Conservation (phyloP, 768 basidiomycete genomes). For the Leucocoprinus leucothites region DNA sequence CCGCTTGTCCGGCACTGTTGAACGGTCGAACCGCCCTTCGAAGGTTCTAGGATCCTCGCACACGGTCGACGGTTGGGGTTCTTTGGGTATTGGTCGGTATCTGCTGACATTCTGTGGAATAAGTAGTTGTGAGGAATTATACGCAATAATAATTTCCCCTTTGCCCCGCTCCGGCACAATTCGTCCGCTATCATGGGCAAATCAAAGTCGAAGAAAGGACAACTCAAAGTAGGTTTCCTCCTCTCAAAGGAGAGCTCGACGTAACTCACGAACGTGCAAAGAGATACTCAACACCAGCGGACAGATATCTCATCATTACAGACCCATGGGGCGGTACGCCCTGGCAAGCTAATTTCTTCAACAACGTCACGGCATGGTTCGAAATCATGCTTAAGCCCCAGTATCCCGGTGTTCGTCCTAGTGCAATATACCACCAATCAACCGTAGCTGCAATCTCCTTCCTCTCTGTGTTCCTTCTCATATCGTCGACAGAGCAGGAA, state of each 20-base stretch:
- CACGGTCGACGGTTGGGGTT: too few species aligned
- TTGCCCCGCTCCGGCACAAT: too few species aligned
- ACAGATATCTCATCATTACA: constrained; percentile 22
- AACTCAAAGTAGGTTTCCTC: constrained; percentile 4
- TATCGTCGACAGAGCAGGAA: constrained; percentile 20
- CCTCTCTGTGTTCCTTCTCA: not conserved
- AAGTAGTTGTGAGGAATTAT: too few species aligned
- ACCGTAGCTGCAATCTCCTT: constrained; percentile 21
- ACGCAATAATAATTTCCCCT: too few species aligned
- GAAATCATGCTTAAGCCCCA: constrained; percentile 30
- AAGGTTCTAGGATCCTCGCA: too few species aligned
- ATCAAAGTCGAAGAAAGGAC: constrained; percentile 11
- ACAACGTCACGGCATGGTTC: constrained; percentile 32
- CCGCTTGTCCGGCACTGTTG: too few species aligned
- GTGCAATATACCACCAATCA: constrained; percentile 27
- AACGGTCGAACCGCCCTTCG: too few species aligned
- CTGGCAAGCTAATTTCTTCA: constrained; percentile 19
- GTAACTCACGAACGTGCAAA: not conserved
- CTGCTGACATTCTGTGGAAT: too few species aligned
- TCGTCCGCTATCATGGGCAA: not conserved
- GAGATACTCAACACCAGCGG: constrained; percentile 10
- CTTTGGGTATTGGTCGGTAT: too few species aligned
- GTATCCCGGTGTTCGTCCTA: constrained; percentile 22
- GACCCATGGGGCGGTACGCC: constrained; percentile 25
- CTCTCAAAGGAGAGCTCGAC: not conserved